phyloP scores from a whole-genome alignment of 192 early-diverging fungal genomes.

The Piromyces sp. region DNA sequence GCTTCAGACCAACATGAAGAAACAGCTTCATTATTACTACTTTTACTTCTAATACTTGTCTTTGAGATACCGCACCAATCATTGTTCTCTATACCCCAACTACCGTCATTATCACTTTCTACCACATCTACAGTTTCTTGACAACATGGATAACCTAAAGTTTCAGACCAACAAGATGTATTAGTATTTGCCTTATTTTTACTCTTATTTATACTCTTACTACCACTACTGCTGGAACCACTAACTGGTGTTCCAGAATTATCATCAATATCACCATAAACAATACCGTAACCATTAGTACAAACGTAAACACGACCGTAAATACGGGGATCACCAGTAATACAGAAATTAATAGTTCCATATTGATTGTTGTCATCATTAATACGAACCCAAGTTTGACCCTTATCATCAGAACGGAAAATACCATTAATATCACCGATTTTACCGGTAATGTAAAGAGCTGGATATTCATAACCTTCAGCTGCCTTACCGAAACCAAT shows the following conservation, averaged over 20 bases:
- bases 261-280: constrained; percentile 3
- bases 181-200: neutral
- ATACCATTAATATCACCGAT: neutral
- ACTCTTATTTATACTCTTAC: too few relatives aligned
- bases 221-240: neutral
- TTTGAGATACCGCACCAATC: too few relatives aligned
- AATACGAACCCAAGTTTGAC: constrained; percentile 7
- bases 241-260: neutral
- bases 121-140: too few relatives aligned
- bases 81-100: too few relatives aligned
- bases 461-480: neutral
- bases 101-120: too few relatives aligned
- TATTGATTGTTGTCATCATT: constrained; percentile 12
- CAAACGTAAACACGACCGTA: constrained; percentile 12
- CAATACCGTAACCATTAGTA: constrained; percentile 12
- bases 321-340: constrained; percentile 10
- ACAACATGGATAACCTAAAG: neutral
- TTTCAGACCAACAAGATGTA: neutral
- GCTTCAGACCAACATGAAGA: too few relatives aligned
- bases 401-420: constrained; percentile 11
- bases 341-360: constrained; percentile 7
- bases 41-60: too few relatives aligned
- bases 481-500: constrained; percentile 1
- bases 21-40: too few relatives aligned
- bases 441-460: constrained; percentile 1